Evolutionary conservation across 225 moss, liverwort and hornwort species (phyloP), one percentile per base, ranked within the genome.

Genomic region (Physcomitrellopsis africana): DNA sequence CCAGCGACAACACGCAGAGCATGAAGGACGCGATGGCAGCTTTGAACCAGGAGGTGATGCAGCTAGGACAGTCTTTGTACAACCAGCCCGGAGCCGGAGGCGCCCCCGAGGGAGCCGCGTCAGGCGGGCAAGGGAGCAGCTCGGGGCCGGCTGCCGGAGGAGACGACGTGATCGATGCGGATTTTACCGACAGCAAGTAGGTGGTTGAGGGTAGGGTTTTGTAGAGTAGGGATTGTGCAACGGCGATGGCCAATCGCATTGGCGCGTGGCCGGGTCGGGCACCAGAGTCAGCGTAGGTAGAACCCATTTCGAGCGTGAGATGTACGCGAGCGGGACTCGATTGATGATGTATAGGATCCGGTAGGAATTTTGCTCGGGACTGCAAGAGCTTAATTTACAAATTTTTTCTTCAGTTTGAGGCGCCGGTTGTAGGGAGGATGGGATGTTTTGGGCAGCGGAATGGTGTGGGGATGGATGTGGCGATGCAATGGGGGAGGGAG

Each of bases 1-100:
- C 92, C 0, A 81, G 85, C 1, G 91, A 89, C n/a, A 84, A 84
- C 56, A 96, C 93, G 1, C 91, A 96, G 56, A 90, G 81, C 29
- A 96, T 96, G 19, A 96, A 96, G 83, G 95, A 96, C 52, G 67
- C 87, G 2, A 83, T 90, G 56, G 89, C 85, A 44, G 93, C 93
- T 1, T 80, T 96, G 72, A 96, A 96, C 77, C 93, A 96, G 83
- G 95, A 96, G 82, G 95, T 96, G 0, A 96, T 96, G 95, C 93
- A 92, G 80, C 78, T 96, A 64, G 95, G 95, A 26, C 95, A 96
- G 70, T 91, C 95, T 0, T 59, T 96, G 41, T 96, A 96, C 69
- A 96, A 88, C 77, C 95, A 96, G 81, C 91, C 95, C 44, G 91
- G 93, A 47, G 91, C 94, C 58, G 90, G 89, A 60, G 93, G 89